Evolutionary conservation across 2,329 filamentous ascomycete genomes (phyloP), one percentile per base, ranked within the genome.

Genomic region (Curvularia hawaiiensis): DNA sequence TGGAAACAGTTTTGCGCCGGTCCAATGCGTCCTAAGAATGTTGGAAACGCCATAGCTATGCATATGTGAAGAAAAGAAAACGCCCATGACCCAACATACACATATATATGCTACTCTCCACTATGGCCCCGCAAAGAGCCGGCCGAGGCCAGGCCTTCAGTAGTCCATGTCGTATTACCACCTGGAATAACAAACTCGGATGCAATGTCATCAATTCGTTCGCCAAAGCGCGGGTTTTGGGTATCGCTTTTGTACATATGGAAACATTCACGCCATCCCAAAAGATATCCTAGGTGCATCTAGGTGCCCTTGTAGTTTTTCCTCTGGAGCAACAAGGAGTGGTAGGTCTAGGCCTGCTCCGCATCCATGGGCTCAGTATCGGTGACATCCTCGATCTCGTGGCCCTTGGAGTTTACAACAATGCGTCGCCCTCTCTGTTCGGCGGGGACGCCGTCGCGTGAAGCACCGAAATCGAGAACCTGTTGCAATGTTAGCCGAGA

Each of bases 401-500:
- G 69, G 45, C 75, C 75, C 53, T 68, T 70, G 8, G 61, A 53
- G 49, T 84, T 79, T 52, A 84, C 82, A 8, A 83, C 81, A 54
- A 93, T 92, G 46, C 94, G 88, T 66, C 86, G 87, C 43, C 93
- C 93, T 44, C 94, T 86, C 67, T 93, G 86, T 62, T 90, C 87
- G 16, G 86, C 83, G 3, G 91, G 86, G 59, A 92, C 85, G 52
- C 94, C 94, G 71, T 99, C 95, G 65, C 95, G 89, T 47, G 91
- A 88, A 63, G 95, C 95, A 58, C 95, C 95, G 78, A 98, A 99
- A 78, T 99, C 95, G 59, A 99, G 89, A 64, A 99, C 94, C 95
- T 98, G 14, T 60, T 53, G 14, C 41, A 43, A 73, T 80, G 76
- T 52, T 58, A 49, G 48, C 26, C 30, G 9, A 9, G 18, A n/a